phyloP scores from a whole-genome alignment of 2,329 filamentous ascomycete species.

The Talaromyces pinophilus region DNA sequence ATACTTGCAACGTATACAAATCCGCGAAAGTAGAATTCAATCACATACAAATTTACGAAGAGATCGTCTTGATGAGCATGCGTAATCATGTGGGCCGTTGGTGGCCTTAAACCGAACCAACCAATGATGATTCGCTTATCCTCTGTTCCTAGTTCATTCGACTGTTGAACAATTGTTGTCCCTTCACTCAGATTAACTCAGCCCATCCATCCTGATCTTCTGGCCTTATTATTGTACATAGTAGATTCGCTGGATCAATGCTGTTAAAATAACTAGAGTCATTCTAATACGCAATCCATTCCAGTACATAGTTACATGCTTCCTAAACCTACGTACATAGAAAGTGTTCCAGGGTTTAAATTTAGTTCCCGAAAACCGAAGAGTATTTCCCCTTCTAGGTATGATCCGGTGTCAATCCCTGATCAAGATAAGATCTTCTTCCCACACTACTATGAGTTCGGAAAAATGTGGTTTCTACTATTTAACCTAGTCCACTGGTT shows the following conservation, averaged over 20 bases:
- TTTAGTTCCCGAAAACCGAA: constrained; percentile 5
- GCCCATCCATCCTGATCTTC: background rate
- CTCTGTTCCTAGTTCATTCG: background rate
- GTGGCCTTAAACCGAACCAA: background rate
- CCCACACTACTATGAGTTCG: background rate
- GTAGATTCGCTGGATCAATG: background rate
- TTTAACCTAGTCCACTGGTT: background rate
- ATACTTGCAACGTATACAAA: background rate
- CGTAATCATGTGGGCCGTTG: constrained; percentile 16
- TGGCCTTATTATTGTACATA: background rate
- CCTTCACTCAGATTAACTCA: background rate
- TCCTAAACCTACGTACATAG: no score
- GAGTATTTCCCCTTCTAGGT: constrained; percentile 19
- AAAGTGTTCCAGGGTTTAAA: background rate
- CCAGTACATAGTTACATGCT: background rate
- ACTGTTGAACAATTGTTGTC: background rate
- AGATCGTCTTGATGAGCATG: constrained; percentile 9
- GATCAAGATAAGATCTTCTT: constrained; percentile 14
- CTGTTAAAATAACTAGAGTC: background rate
- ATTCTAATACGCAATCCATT: background rate
- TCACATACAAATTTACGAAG: background rate
- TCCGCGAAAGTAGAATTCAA: background rate
- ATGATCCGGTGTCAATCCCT: constrained; percentile 15
- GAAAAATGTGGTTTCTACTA: background rate
- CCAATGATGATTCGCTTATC: background rate